Evolutionary conservation across 2,329 filamentous ascomycete genomes (phyloP).

Genomic region (Sordariomycetes sp.): DNA sequence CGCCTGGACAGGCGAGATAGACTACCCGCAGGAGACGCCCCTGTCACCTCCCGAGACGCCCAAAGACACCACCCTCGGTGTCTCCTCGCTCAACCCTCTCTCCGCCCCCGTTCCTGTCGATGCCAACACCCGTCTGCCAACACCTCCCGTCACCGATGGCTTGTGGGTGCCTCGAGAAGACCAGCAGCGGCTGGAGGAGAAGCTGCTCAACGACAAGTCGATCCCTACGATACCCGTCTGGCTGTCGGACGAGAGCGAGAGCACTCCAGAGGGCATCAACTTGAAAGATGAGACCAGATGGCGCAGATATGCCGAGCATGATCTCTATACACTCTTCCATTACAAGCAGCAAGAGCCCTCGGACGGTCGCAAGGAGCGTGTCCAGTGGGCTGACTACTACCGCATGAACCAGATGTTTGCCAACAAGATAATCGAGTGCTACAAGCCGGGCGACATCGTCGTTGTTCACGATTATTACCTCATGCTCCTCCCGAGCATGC

Average conservation of each 20-base stretch:
- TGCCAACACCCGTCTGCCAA: conserved; percentile 41
- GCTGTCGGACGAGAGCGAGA: conserved; percentile 70
- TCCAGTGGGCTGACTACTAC: conserved; percentile 88
- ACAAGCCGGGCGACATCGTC: conserved; percentile 87
- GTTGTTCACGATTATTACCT: conserved; percentile 94
- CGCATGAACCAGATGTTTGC: conserved; percentile 90
- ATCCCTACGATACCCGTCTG: conserved; percentile 82
- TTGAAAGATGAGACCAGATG: conserved; percentile 79
- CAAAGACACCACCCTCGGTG: conserved; percentile 31
- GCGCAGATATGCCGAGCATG: conserved; percentile 84
- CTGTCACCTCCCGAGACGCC: conserved; percentile 35
- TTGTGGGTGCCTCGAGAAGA: conserved; percentile 63
- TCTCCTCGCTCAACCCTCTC: conserved; percentile 58
- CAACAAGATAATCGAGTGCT: conserved; percentile 76
- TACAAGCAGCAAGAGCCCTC: conserved; percentile 92
- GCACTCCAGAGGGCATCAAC: conserved; percentile 55
- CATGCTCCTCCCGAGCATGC: conserved; percentile 77
- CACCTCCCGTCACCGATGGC: conserved; percentile 55
- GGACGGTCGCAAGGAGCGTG: conserved; percentile 71
- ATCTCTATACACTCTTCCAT: conserved; percentile 88
- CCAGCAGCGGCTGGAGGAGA: conserved; percentile 62
- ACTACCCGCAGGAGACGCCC: conserved; percentile 32
- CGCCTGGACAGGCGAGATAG: conserved; percentile 89
- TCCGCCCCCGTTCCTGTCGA: conserved; percentile 74
- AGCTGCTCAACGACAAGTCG: conserved; percentile 62